Evolutionary conservation across 192 early-diverging fungal species (phyloP), one percentile per base, ranked within the genome.

Genomic region (Coemansia sp.): DNA sequence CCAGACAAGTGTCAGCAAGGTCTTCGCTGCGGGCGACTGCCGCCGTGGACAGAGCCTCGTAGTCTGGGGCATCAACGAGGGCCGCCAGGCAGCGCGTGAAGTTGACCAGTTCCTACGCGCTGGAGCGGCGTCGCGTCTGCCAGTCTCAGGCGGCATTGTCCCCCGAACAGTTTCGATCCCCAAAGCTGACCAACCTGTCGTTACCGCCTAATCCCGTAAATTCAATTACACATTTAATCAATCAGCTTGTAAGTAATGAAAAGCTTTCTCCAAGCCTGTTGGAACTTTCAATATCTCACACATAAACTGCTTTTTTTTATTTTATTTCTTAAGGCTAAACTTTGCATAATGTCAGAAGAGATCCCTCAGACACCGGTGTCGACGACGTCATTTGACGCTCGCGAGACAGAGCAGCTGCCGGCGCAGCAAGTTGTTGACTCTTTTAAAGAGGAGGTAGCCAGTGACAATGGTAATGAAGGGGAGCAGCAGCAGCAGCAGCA

Each of bases 41-140:
- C 90, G 97, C 50, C 87, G 97, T 22, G 97, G 97, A 12, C 94
- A 96, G 85, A 88, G 86, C 30, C 78, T 99, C 55, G 94, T 99
- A 69, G 97, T 99, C 31, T 96, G 94, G 93, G 97, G 92, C 70
- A 97, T 99, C 78, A 96, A 95, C 75, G 97, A 99, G 77, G 97
- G 97, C 52, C 87, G 97, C 49, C 89, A 94, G 83, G 89, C 90
- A 52, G 97, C 97, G 9, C 85, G 95, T 31, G 93, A 97, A 73
- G 85, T 97, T 25, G 97, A 99, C 69, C 65, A 89, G 60, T 87
- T 81, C 73, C 73, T 99, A 68, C 86, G 86, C 73, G 91, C 89
- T 59, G 24, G 21, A 21, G 49, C 51, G 1, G 23, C 51, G 25
- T 96, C 93, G 23, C 79, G 87, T 16, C 67, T 98, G 72, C 95